A percentile compares a stretch with the other conserved stretches of the same genome.
Evolutionary conservation across 306 rosid species (phyloP).

Genomic region (Vigna nakashimae): DNA sequence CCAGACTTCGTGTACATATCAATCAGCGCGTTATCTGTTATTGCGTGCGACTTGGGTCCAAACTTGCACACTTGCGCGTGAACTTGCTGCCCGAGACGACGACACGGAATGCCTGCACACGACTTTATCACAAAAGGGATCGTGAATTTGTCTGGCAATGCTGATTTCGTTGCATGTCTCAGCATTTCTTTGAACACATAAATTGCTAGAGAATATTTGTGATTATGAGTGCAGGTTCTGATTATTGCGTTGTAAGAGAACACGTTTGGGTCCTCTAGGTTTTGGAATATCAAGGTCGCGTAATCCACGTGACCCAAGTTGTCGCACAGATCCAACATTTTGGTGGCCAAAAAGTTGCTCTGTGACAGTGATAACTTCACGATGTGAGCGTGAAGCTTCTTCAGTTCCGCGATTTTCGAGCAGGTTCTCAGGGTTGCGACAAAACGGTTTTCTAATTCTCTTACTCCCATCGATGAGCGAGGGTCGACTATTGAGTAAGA

Average conservation of each 20-base stretch:
- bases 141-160: constrained; percentile 66
- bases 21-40: constrained; percentile 67
- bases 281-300: constrained; percentile 60
- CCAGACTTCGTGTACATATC: constrained; percentile 71
- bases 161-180: constrained; percentile 23
- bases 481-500: constrained; percentile 43
- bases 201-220: constrained; percentile 47
- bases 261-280: constrained; percentile 60
- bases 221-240: constrained; percentile 63
- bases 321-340: constrained; percentile 73
- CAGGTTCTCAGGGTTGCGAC: constrained; percentile 59
- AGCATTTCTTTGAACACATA: constrained; percentile 62
- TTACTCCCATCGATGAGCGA: constrained; percentile 55
- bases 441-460: constrained; percentile 66
- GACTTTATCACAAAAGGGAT: constrained; percentile 76
- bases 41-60: constrained; percentile 54
- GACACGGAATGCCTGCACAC: constrained; percentile 57
- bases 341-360: constrained; percentile 75
- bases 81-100: constrained; percentile 63
- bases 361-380: constrained; percentile 64
- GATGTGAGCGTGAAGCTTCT: constrained; percentile 63
- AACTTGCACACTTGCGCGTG: constrained; percentile 69
- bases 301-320: constrained; percentile 50
- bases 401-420: constrained; percentile 41
- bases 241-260: constrained; percentile 70